Base-by-base conservation (phyloP, 192 early-diverging fungal genomes). In the Coemansia sp. region DNA sequence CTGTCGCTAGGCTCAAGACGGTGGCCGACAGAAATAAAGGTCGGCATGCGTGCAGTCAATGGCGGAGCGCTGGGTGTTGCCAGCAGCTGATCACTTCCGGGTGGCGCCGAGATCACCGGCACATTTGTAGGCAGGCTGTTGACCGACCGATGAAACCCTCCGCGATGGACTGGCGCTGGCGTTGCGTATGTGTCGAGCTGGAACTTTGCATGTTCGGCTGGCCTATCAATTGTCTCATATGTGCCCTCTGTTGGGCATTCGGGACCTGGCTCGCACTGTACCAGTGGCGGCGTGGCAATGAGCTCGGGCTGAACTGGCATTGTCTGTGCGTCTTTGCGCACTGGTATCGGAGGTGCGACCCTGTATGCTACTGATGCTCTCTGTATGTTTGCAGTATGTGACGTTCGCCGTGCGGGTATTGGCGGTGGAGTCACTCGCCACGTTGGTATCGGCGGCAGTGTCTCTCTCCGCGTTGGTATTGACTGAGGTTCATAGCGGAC, bases 1-100 rank as follows among this genome's bases (percentile, higher is more conserved):
- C 12, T 38, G 35, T 39, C 37, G 22, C 57, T 56, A 12, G 59
- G 17, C 8, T 21, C 22, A 12, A 14, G 29, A 37, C n/a, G 51
- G 37, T 73, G 65, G 43, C 61, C 65, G 17, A 62, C 39, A 11
- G 71, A 67, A 21, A 58, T 54, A 50, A 73, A 73, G 1, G 71
- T 67, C 15, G 60, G 71, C 24, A 59, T 54, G 35, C 65, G 60
- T 5, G 50, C 51, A 14, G 73, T 56, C 24, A 75, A 57, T 8
- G 73, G 73, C 37, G 73, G 76, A 9, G 76, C 70, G 39, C 56
- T 79, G 29, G 73, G 73, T 53, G 50, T 59, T 5, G 56, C 56
- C 38, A 49, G 27, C 17, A 62, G 27, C 19, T 37, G 11, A 24
- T 60, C 49, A 35, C 29, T 58, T 8, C 23, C 37, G 1, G 65